Conservation (phyloP, 2,329 filamentous ascomycete species). For the Colletotrichum ledebouriae region DNA sequence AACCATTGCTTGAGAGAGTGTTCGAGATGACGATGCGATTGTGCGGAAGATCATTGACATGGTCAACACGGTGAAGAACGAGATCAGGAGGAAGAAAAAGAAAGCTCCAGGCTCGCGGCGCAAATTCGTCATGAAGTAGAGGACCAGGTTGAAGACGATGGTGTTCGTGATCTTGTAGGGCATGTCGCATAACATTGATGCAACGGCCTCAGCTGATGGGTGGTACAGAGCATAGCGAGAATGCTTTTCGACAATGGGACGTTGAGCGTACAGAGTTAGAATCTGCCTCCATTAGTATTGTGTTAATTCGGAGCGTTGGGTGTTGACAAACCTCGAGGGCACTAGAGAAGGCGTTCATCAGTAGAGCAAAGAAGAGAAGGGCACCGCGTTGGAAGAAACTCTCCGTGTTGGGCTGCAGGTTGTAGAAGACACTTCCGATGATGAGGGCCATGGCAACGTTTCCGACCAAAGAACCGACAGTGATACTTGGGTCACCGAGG, state of each 20-base stretch:
- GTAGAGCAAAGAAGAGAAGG: constrained; percentile 87
- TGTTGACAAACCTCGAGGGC: constrained; percentile 73
- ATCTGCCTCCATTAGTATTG: constrained; percentile 64
- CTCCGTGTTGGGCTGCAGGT: constrained; percentile 72
- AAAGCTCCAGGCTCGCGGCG: constrained; percentile 80
- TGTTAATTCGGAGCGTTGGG: constrained; percentile 29
- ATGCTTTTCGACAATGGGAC: constrained; percentile 93
- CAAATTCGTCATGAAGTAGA: constrained; percentile 92
- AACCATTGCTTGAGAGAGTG: constrained; percentile 74
- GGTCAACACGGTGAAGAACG: constrained; percentile 77
- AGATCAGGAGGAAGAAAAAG: constrained; percentile 88
- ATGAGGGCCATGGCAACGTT: constrained; percentile 84
- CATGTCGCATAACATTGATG: constrained; percentile 88
- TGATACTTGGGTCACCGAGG: constrained; percentile 81
- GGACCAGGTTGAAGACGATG: constrained; percentile 80
- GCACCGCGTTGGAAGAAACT: constrained; percentile 86
- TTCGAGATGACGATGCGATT: constrained; percentile 81
- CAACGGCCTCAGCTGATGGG: constrained; percentile 87
- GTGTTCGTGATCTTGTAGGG: constrained; percentile 85
- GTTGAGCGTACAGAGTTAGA: constrained; percentile 86
- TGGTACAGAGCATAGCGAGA: constrained; percentile 89
- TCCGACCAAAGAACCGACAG: constrained; percentile 75
- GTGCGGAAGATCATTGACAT: constrained; percentile 92
- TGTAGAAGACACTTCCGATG: constrained; percentile 84
- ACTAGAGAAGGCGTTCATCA: constrained; percentile 87